phyloP scores from a whole-genome alignment of 1,139 yeast genomes.

The Candida sp. region DNA sequence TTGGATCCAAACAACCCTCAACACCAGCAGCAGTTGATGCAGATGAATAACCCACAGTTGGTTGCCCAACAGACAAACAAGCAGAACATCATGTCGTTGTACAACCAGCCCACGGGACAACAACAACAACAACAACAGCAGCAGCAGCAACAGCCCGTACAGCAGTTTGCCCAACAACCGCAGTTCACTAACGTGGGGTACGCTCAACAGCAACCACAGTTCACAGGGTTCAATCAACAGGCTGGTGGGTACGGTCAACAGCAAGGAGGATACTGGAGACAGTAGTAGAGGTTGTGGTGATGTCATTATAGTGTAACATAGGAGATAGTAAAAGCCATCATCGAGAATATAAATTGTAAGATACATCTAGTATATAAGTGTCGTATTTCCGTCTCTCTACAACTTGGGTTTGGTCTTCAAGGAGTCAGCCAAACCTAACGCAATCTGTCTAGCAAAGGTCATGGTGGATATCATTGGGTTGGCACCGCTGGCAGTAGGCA shows the following conservation, averaged over 20 bases:
- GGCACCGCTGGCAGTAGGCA: conserved; percentile 66
- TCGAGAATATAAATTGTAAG: background rate
- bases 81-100: conserved; percentile 45
- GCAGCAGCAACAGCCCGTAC: conserved; percentile 23
- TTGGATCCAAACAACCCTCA: conserved; percentile 58
- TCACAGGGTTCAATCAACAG: conserved; percentile 11
- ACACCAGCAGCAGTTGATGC: conserved; percentile 53
- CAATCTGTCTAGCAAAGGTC: conserved; percentile 44
- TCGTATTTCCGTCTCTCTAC: conserved; percentile 14
- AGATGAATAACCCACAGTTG: conserved; percentile 47
- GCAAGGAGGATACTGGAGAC: conserved; percentile 17
- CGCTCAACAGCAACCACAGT: conserved; percentile 18
- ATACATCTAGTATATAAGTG: background rate
- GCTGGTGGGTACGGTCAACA: conserved; percentile 18
- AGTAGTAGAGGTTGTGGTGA: background rate
- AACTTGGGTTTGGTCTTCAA: conserved; percentile 34
- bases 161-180: conserved; percentile 19
- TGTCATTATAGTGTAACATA: background rate
- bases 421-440: conserved; percentile 38
- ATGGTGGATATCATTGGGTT: conserved; percentile 56
- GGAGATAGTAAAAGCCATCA: background rate
- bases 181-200: conserved; percentile 13
- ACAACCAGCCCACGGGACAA: conserved; percentile 38
- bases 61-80: conserved; percentile 49
- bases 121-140: conserved; percentile 22